A percentile compares a stretch with the other conserved stretches of the same genome.
These are phyloP conservation scores for Malassezia yamatoensis DNA, from an alignment of 1,284 basidiomycete species.

Conservation along the genomic window DNA sequence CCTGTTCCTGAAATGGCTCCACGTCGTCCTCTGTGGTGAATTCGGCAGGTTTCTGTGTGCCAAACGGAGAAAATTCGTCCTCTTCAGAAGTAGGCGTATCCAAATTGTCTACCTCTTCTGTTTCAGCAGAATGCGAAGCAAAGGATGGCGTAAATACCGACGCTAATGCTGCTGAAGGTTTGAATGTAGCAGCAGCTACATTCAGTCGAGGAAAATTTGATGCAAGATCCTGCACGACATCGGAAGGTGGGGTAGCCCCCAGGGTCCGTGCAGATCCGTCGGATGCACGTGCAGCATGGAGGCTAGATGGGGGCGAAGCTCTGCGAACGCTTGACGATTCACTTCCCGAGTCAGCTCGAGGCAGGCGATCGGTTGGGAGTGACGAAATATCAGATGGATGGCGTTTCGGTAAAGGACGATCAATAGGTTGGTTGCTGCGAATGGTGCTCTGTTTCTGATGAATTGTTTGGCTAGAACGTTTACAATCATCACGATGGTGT, in stretches of 20 bases:
- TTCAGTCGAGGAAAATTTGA: conserved; percentile 28
- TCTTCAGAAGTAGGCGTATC: conserved; percentile 49
- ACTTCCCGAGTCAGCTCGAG: neutral
- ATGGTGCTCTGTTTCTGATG: neutral
- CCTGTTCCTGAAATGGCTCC: neutral
- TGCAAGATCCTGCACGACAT: neutral
- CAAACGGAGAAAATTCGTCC: conserved; percentile 56
- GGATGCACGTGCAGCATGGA: neutral
- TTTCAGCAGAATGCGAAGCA: neutral
- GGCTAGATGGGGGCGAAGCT: neutral
- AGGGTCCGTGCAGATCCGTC: neutral
- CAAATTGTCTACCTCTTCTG: neutral
- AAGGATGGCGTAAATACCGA: conserved; percentile 14
- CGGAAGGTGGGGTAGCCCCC: neutral
- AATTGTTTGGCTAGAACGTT: neutral
- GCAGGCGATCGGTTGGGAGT: neutral
- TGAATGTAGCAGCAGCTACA: conserved; percentile 36
- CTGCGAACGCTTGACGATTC: neutral
- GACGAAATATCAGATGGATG: neutral
- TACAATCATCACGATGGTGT: conserved; percentile 5
- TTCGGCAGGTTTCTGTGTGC: neutral
- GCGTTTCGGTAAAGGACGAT: neutral
- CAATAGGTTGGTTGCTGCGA: neutral
- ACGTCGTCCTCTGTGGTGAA: neutral
- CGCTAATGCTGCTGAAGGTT: conserved; percentile 25